phyloP scores from a whole-genome alignment of 306 rosid genomes.

The Neltuma alba region DNA sequence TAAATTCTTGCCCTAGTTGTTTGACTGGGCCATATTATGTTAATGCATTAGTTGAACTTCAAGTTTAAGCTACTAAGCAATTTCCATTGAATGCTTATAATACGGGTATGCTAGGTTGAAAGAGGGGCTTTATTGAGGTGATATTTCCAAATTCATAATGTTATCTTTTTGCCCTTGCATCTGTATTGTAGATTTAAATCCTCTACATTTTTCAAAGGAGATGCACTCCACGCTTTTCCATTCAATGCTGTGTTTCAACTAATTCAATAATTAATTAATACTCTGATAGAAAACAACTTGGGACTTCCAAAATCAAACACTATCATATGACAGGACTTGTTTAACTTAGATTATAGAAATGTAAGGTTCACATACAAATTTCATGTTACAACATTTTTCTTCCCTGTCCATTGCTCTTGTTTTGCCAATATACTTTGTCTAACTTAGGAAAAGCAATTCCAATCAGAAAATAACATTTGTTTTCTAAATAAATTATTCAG shows the following conservation, averaged over 20 bases:
- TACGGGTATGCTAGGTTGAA: neutral
- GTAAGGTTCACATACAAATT: neutral
- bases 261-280: neutral
- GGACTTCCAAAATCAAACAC: neutral
- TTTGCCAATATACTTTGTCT: neutral
- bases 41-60: neutral
- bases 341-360: neutral
- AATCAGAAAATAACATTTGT: neutral
- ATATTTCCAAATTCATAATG: constrained; percentile 4
- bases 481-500: neutral
- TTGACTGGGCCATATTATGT: constrained; percentile 6
- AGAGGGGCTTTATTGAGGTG: constrained; percentile 19
- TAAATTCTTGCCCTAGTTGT: neutral
- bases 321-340: neutral
- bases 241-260: neutral
- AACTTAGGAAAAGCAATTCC: neutral
- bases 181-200: neutral
- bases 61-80: constrained; percentile 8
- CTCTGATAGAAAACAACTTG: neutral
- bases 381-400: neutral
- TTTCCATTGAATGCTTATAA: neutral
- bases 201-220: neutral
- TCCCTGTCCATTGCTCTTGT: neutral
- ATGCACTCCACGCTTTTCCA: neutral
- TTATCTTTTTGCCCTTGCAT: constrained; percentile 21